Evolutionary conservation across 768 basidiomycete genomes (phyloP).

Genomic region (Lactarius akahatsu): DNA sequence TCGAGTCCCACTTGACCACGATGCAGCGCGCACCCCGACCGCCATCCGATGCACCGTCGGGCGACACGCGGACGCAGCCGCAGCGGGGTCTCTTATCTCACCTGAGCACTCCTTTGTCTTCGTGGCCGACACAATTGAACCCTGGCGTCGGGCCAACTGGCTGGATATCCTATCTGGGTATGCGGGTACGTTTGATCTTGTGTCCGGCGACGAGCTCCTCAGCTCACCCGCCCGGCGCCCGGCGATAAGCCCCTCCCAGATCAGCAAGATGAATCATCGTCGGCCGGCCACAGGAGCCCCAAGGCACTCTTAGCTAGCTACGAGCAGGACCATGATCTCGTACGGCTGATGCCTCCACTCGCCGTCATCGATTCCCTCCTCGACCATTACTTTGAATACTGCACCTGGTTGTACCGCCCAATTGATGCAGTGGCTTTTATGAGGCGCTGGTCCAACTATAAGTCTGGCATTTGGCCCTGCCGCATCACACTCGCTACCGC

Average conservation of each 20-base stretch:
- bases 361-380: constrained; percentile 26
- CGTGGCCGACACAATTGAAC: constrained; percentile 25
- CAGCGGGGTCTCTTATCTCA: constrained; percentile 19
- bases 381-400: constrained; percentile 29
- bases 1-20: constrained; percentile 26
- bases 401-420: constrained; percentile 26
- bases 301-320: constrained; percentile 21
- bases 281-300: constrained; percentile 11
- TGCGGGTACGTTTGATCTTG: constrained; percentile 20
- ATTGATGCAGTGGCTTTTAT: constrained; percentile 23
- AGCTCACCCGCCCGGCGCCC: background rate
- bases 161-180: constrained; percentile 29
- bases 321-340: constrained; percentile 28
- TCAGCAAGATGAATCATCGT: constrained; percentile 22
- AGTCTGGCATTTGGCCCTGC: constrained; percentile 27
- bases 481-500: constrained; percentile 28
- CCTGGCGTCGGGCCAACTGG: constrained; percentile 27
- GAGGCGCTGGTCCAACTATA: constrained; percentile 27
- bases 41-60: background rate
- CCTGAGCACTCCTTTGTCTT: constrained; percentile 20
- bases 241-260: constrained; percentile 23
- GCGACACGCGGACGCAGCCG: constrained; percentile 7
- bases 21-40: constrained; percentile 10
- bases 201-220: background rate
- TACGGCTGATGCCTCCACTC: constrained; percentile 27